Base-by-base conservation (phyloP, 2,329 filamentous ascomycete species). In the Neofusicoccum cordaticola region DNA sequence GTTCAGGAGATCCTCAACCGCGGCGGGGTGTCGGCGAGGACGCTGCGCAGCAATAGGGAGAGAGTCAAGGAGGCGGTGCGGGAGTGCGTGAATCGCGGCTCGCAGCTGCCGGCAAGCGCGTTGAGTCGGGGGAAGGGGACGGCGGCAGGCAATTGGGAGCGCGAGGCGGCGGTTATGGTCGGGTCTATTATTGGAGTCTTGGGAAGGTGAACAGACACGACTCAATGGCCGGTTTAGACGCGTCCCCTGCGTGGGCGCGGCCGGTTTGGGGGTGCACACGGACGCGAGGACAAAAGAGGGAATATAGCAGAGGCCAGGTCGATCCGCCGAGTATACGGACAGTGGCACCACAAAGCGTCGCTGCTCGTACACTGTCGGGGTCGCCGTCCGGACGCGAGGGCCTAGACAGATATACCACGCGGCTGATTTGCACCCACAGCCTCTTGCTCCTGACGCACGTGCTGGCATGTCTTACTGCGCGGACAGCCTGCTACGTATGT, bases 81-180 rank as follows among this genome's bases (percentile, higher is more conserved):
- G 35, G 91, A 94, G 63, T 95, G 93, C 69, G 95, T 99, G 1
- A 79, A 93, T 66, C 86, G 86, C 60, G 94, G 94, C 0, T 90
- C 88, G 41, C 86, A 88, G 74, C 74, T 90, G 58, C 91, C 92
- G 1, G 84, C 82, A 13, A 85, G 74, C 27, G 73, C 82, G 0
- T 73, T 86, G 51, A 75, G 68, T 66, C 81, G 74, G 52, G 75
- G 76, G 39, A 77, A 83, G 47, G 73, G 79, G n/a, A 79, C 79
- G 12, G 80, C 80, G 67, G 79, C 76, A 67, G 82, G 80, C 6
- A 85, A 81, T 64, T 97, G 92, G 92, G 94, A 97, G 72, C 85
- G 94, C 44, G 95, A 98, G 79, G 90, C 93, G 53, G 93, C 93
- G 1, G 93, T 98, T 53, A 97, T 98, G 94, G 90, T 96, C 47